These are phyloP conservation scores for Trifolium dubium DNA, from an alignment of 306 rosid genomes.

Conservation along the genomic window DNA sequence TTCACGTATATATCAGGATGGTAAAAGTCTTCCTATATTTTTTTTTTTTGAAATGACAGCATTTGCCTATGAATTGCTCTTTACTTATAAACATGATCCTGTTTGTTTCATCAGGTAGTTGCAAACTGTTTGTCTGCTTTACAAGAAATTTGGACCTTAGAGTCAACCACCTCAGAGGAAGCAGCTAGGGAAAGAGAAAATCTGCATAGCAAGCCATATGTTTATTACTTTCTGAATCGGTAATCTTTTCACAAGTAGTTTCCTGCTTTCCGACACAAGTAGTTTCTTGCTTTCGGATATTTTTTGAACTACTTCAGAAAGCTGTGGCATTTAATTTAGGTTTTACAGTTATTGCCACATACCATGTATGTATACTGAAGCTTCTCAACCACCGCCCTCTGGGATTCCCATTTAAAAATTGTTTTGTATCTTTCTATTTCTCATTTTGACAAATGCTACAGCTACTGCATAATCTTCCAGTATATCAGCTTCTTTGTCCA, in stretches of 20 bases:
- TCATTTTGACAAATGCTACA: slow-evolving; percentile 10
- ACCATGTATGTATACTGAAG: slow-evolving; percentile 11
- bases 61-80: slow-evolving; percentile 31
- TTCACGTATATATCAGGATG: slow-evolving; percentile 3
- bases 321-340: slow-evolving; percentile 15
- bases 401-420: not conserved
- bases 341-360: slow-evolving; percentile 2
- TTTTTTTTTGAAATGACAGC: not conserved
- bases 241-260: slow-evolving; percentile 34
- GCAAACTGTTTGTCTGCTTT: slow-evolving; percentile 94
- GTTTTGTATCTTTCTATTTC: slow-evolving; percentile 27
- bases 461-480: slow-evolving; percentile 4
- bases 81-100: slow-evolving; percentile 17
- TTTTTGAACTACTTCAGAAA: slow-evolving; percentile 20
- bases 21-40: slow-evolving; percentile 17
- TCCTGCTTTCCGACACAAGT: slow-evolving; percentile 22
- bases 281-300: slow-evolving; percentile 24
- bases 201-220: slow-evolving; percentile 85
- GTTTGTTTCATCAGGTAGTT: slow-evolving; percentile 67
- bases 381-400: slow-evolving; percentile 18
- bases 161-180: slow-evolving; percentile 85
- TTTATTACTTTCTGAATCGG: slow-evolving; percentile 89
- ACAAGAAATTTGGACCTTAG: slow-evolving; percentile 96
- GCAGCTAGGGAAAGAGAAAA: slow-evolving; percentile 91
- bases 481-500: slow-evolving; percentile 20